These are phyloP conservation scores for Chlorociboria aeruginascens DNA, from an alignment of 495 filamentous ascomycete species.

Conservation along the genomic window DNA sequence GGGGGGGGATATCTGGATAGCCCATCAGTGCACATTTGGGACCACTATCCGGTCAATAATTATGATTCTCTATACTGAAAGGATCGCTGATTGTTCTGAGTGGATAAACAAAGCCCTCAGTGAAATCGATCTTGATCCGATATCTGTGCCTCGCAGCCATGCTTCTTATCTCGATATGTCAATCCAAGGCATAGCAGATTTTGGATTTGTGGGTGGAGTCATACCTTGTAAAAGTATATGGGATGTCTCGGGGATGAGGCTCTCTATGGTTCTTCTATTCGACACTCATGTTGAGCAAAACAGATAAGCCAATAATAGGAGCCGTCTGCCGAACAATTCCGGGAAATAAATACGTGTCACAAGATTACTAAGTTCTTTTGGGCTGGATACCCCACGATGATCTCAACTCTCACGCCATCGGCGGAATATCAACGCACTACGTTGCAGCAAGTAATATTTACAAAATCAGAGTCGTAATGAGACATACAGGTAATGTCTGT, in stretches of 20 bases:
- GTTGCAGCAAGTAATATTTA: no score
- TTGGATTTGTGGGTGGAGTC: neutral
- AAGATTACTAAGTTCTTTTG: no score
- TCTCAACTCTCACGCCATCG: no score
- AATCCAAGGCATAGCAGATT: neutral
- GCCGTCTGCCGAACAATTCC: no score
- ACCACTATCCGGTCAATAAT: conserved; percentile 1
- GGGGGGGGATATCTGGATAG: neutral
- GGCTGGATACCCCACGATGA: no score
- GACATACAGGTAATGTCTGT: no score
- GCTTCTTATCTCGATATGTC: conserved; percentile 9
- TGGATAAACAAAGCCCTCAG: conserved; percentile 1
- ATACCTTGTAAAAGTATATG: conserved; percentile 14
- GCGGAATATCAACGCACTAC: no score
- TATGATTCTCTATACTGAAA: neutral
- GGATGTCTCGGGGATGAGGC: conserved; percentile 5
- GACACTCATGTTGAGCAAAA: neutral
- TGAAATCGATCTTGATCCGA: neutral
- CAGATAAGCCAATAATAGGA: no score
- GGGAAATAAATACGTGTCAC: no score
- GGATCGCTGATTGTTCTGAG: neutral
- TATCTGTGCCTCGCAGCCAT: neutral
- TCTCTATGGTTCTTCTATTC: conserved; percentile 5
- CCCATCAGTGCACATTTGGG: conserved; percentile 8
- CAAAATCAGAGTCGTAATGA: no score